These are phyloP conservation scores for Boletus austroedulis DNA, from an alignment of 1,284 basidiomycete genomes.

Conservation along the genomic window DNA sequence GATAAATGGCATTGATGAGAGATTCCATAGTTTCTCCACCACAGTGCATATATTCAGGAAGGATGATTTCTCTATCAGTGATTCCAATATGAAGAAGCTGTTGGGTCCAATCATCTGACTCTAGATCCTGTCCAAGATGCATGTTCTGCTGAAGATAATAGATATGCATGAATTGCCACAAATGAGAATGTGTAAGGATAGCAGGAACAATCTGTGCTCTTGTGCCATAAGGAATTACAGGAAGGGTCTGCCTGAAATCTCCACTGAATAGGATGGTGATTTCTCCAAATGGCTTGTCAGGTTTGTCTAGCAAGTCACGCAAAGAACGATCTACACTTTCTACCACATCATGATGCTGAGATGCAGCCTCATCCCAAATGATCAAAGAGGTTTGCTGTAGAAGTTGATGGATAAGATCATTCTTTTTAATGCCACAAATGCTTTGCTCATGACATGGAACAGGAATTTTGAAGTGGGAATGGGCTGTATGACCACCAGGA, in stretches of 20 bases:
- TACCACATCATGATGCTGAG: constrained; percentile 34
- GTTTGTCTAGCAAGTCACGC: constrained; percentile 27
- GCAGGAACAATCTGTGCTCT: constrained; percentile 37
- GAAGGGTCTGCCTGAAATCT: constrained; percentile 39
- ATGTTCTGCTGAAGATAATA: constrained; percentile 40
- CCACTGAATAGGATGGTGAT: constrained; percentile 41
- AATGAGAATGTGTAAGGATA: constrained; percentile 32
- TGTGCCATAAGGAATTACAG: constrained; percentile 34
- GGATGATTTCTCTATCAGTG: constrained; percentile 18
- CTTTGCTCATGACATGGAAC: constrained; percentile 32
- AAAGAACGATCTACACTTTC: constrained; percentile 37
- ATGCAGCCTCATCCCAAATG: constrained; percentile 31
- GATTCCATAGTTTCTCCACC: constrained; percentile 4
- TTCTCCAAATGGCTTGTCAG: constrained; percentile 39
- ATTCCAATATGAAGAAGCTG: constrained; percentile 43
- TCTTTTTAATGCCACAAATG: constrained; percentile 34
- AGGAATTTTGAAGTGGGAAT: constrained; percentile 18
- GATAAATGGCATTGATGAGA: neutral
- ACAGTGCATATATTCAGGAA: constrained; percentile 27
- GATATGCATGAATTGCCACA: constrained; percentile 37
- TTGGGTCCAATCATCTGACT: constrained; percentile 35
- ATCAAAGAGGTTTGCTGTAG: neutral
- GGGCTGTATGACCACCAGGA: constrained; percentile 8
- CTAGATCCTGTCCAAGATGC: constrained; percentile 31
- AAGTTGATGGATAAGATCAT: neutral